Conservation (phyloP, 495 filamentous ascomycete genomes). For the Echria macrotheca region DNA sequence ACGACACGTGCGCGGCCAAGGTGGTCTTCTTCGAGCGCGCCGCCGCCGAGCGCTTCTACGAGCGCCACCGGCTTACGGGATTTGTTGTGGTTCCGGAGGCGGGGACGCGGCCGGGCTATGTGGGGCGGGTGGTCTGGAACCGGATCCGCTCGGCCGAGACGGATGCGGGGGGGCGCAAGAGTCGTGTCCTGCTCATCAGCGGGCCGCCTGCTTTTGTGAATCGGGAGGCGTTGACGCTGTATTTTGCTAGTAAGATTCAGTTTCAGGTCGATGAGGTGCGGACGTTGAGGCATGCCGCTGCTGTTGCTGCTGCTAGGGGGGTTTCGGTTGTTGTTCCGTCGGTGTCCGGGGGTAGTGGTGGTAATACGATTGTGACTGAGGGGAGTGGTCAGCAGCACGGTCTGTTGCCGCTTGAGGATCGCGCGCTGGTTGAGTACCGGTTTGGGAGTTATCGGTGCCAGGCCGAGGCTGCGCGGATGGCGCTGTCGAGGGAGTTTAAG, state of each 20-base stretch:
- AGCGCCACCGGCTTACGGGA: neutral
- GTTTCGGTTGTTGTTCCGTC: neutral
- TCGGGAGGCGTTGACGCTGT: conserved; percentile 12
- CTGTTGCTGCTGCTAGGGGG: too few relatives aligned
- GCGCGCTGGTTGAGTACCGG: conserved; percentile 29
- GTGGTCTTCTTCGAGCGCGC: conserved; percentile 34
- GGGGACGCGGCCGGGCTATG: neutral
- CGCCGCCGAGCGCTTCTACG: conserved; percentile 23
- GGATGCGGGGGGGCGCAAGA: conserved; percentile 15
- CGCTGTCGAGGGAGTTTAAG: conserved; percentile 28
- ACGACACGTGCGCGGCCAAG: conserved; percentile 29
- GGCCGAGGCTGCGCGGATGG: conserved; percentile 33
- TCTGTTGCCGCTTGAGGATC: neutral
- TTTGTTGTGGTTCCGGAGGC: conserved; percentile 2
- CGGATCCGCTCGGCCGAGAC: conserved; percentile 21
- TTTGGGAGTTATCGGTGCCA: conserved; percentile 42
- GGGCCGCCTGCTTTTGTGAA: conserved; percentile 18
- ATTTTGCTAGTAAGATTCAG: conserved; percentile 19
- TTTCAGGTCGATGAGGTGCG: conserved; percentile 26
- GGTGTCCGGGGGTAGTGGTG: neutral
- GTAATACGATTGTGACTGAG: too few relatives aligned
- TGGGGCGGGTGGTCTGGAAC: conserved; percentile 21
- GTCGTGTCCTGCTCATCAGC: conserved; percentile 24
- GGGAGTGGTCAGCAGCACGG: too few relatives aligned
- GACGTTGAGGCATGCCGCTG: neutral